Evolutionary conservation across 768 basidiomycete genomes (phyloP), one percentile per base, ranked within the genome.

Genomic region (Polyporus arcularius): DNA sequence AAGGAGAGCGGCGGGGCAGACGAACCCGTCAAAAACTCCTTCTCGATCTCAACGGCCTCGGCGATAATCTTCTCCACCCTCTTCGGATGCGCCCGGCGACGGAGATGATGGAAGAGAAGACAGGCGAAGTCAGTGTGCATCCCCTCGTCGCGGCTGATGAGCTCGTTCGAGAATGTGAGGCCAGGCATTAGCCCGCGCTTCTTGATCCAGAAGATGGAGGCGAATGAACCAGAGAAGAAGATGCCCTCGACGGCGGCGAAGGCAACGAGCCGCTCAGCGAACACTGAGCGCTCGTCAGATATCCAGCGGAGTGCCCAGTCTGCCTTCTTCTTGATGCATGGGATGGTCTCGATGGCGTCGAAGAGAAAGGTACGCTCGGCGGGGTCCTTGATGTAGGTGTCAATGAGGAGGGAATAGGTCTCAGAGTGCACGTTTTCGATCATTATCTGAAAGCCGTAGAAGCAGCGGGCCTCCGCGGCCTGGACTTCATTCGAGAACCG

Each of bases 361-460:
- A 98, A 97, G 7, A 98, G 88, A 68, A 87, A 87, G 40, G 86
- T 84, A 43, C 94, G 87, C 69, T 92, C 76, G 1, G 72, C 78
- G 4, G 84, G 70, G 57, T 98, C 95, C 69, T 90, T 91, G 75
- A 98, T 92, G 73, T 96, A 97, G 4, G 88, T 92, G 73, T 97
- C 94, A 69, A 98, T 96, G 67, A 98, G 87, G 40, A 97, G 85
- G 0, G 95, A 97, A 75, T 98, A 98, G 0, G 95, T 96, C 71
- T 98, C 95, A 3, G 94, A 95, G 75, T 98, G 96, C 41, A 98
- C 85, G 73, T 98, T 98, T 69, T 97, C 96, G 86, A 96, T 98
- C 95, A 97, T 97, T 68, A 98, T 92, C 73, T 98, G 95, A 78
- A 96, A 97, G 16, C 95, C 95, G 70, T 97, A 98, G 77, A 98